Evolutionary conservation across 441 rosid genomes (phyloP).

Genomic region (Euphorbia celastroides): DNA sequence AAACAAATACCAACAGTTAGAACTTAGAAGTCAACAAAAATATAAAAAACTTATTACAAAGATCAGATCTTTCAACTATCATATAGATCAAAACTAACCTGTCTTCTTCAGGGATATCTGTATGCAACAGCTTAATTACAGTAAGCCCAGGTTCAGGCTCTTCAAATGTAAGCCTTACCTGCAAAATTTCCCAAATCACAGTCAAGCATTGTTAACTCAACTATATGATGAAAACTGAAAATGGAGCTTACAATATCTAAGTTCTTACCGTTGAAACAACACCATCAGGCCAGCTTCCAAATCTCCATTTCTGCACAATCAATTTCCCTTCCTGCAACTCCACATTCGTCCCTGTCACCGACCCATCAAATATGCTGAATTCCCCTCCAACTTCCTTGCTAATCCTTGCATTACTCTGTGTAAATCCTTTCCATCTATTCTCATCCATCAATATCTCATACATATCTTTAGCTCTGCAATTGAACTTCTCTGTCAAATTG

Average conservation of each 20-base stretch:
- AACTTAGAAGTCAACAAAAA: neutral
- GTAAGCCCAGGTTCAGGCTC: conserved; percentile 86
- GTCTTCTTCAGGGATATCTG: conserved; percentile 88
- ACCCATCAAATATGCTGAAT: conserved; percentile 80
- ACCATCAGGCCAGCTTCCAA: conserved; percentile 97
- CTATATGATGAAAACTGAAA: neutral
- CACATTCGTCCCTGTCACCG: conserved; percentile 67
- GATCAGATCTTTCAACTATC: neutral
- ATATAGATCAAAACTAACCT: conserved; percentile 41
- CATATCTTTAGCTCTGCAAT: conserved; percentile 68
- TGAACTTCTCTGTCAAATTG: conserved; percentile 71
- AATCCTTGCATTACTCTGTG: conserved; percentile 82
- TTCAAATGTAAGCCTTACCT: conserved; percentile 71
- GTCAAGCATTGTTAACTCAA: neutral
- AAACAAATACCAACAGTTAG: neutral
- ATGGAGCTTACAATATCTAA: neutral
- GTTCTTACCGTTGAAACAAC: conserved; percentile 59
- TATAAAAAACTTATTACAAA: neutral
- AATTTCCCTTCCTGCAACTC: conserved; percentile 70
- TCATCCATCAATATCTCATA: conserved; percentile 93
- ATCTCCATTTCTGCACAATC: conserved; percentile 91
- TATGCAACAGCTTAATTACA: conserved; percentile 56
- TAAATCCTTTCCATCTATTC: conserved; percentile 89
- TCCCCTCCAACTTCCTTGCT: conserved; percentile 78
- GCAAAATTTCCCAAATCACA: conserved; percentile 21